A percentile compares a stretch with the other conserved stretches of the same genome.
Conservation (phyloP, 352 stramenopile genomes). For the Phytophthora podocarpi region DNA sequence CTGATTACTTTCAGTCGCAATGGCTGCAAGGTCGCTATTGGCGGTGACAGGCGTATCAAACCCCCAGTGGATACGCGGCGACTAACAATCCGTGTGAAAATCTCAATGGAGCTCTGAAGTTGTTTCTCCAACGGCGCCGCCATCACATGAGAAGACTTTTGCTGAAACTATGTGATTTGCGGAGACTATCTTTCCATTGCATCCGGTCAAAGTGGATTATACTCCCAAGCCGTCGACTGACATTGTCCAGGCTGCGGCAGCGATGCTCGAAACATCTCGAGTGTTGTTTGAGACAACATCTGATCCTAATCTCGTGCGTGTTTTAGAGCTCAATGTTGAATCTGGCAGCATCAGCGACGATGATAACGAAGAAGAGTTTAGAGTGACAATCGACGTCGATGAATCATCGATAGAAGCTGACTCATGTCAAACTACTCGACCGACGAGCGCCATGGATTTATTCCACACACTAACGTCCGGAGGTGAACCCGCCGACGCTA, state of each 20-base stretch:
- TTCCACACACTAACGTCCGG: too few species aligned
- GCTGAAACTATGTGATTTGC: background rate
- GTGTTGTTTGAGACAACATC: background rate
- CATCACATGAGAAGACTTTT: background rate
- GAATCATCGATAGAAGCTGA: too few species aligned
- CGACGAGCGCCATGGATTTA: too few species aligned
- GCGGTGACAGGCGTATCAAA: background rate
- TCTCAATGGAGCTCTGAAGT: constrained; percentile 1
- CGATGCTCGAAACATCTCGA: background rate
- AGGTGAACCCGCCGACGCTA: too few species aligned
- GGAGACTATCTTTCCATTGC: background rate
- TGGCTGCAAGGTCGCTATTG: background rate
- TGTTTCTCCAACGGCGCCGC: background rate
- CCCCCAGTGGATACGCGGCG: background rate
- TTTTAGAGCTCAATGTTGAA: background rate
- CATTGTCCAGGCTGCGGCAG: background rate
- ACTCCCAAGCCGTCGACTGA: background rate
- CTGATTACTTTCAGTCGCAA: background rate
- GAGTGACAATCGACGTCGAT: background rate
- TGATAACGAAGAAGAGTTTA: background rate
- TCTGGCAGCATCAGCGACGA: background rate
- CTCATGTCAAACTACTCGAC: too few species aligned
- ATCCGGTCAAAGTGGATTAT: background rate
- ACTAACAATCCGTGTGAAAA: constrained; percentile 7
- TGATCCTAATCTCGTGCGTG: background rate